These are phyloP conservation scores for Lasiosphaeria hispida DNA, from an alignment of 495 filamentous ascomycete genomes.

Conservation along the genomic window DNA sequence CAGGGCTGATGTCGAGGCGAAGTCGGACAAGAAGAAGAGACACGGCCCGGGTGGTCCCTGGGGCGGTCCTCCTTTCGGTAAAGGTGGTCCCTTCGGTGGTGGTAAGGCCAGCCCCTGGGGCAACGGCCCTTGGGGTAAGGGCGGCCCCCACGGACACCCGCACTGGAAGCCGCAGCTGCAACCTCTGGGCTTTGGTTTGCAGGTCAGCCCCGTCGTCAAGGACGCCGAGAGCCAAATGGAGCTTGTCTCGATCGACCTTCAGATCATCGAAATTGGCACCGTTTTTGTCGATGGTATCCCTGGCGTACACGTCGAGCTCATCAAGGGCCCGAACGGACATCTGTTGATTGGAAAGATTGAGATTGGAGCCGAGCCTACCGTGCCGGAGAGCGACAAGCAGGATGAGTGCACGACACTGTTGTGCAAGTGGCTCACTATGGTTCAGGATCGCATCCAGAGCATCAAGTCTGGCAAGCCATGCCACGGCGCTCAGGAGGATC, in stretches of 20 bases:
- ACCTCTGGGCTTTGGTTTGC: slow-evolving; percentile 39
- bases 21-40: too few species aligned
- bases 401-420: slow-evolving; percentile 44
- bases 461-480: slow-evolving; percentile 30
- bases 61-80: too few species aligned
- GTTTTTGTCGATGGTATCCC: slow-evolving; percentile 47
- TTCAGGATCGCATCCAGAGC: slow-evolving; percentile 37
- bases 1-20: neutral
- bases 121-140: neutral
- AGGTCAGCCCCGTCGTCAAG: slow-evolving; percentile 23
- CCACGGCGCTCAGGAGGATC: slow-evolving; percentile 16
- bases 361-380: slow-evolving; percentile 15
- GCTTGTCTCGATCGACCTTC: slow-evolving; percentile 44
- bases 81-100: neutral
- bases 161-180: slow-evolving; percentile 22
- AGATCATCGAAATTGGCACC: slow-evolving; percentile 50
- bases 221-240: slow-evolving; percentile 36
- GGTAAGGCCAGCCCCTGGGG: neutral
- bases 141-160: slow-evolving; percentile 4
- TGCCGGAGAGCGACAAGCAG: neutral
- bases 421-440: slow-evolving; percentile 46
- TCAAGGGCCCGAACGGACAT: slow-evolving; percentile 41
- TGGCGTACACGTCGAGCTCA: slow-evolving; percentile 41
- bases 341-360: slow-evolving; percentile 42
- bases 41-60: too few species aligned